Conservation (phyloP, 2,329 filamentous ascomycete species). For the Aspergillus persii region DNA sequence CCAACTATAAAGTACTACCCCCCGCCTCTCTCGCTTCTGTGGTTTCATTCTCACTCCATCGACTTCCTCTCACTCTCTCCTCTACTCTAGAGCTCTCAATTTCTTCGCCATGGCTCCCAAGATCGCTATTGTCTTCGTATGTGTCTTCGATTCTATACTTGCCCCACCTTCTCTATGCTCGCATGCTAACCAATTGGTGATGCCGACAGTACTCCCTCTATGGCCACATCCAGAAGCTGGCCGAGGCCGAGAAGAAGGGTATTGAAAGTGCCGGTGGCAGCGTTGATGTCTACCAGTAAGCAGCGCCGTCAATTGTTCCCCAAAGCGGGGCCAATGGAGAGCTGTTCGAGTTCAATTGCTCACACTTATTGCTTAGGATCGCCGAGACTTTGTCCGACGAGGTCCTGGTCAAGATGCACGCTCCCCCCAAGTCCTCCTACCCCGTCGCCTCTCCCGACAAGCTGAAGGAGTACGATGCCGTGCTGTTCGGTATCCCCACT, state of each 20-base stretch:
- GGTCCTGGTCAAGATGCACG: constrained; percentile 86
- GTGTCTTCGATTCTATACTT: constrained; percentile 36
- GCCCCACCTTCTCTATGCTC: not conserved
- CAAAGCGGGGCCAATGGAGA: not conserved
- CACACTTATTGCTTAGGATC: constrained; percentile 52
- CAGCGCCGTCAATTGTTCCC: not conserved
- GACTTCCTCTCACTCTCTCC: not conserved
- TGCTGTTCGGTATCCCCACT: constrained; percentile 93
- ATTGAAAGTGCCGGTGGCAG: constrained; percentile 82
- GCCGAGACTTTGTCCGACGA: constrained; percentile 82
- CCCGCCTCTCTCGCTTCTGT: not conserved
- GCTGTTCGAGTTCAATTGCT: constrained; percentile 3
- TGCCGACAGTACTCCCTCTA: constrained; percentile 78
- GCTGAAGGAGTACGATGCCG: constrained; percentile 76
- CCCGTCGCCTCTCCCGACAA: constrained; percentile 59
- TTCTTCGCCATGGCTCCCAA: constrained; percentile 74
- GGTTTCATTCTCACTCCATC: not conserved
- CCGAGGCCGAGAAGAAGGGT: constrained; percentile 86
- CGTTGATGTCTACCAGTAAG: constrained; percentile 78
- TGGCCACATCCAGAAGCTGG: constrained; percentile 81
- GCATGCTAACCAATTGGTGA: constrained; percentile 7
- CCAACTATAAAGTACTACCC: not conserved
- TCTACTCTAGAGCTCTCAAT: not conserved
- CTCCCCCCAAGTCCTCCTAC: constrained; percentile 70
- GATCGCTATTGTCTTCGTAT: constrained; percentile 84